Conservation (phyloP, 2,329 filamentous ascomycete species). For the Penicillium sp. region DNA sequence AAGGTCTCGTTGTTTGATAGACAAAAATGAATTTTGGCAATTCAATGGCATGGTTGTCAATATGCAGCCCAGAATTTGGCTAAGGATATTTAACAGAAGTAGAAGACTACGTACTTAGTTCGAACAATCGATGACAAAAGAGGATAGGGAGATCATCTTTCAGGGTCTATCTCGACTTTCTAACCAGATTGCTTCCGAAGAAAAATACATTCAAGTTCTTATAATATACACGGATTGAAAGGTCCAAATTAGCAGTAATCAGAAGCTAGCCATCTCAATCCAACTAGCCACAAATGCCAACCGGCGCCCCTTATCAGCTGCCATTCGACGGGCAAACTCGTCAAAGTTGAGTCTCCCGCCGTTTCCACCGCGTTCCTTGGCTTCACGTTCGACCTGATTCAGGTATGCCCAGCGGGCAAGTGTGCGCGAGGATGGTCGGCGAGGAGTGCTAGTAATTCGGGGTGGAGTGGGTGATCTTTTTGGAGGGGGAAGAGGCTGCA, state of each 20-base stretch:
- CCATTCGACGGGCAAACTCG: constrained; percentile 78
- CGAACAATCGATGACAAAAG: too few species aligned
- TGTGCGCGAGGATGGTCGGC: constrained; percentile 31
- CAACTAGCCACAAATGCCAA: constrained; percentile 84
- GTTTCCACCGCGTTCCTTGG: constrained; percentile 71
- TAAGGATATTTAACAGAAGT: too few species aligned
- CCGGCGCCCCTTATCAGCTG: constrained; percentile 64
- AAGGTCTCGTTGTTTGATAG: too few species aligned
- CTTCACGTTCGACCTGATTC: constrained; percentile 67
- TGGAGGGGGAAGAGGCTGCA: constrained; percentile 33
- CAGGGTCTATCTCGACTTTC: too few species aligned
- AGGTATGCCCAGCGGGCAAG: constrained; percentile 53
- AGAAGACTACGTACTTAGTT: too few species aligned
- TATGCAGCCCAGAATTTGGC: too few species aligned
- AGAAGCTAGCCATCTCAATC: constrained; percentile 75
- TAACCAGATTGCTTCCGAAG: neutral
- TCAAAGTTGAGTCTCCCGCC: constrained; percentile 70
- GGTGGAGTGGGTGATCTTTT: constrained; percentile 16
- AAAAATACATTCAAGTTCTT: neutral
- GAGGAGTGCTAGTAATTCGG: constrained; percentile 18
- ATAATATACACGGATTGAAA: neutral
- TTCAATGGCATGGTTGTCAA: too few species aligned
- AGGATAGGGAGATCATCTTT: too few species aligned
- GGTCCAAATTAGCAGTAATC: neutral
- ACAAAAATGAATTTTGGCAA: too few species aligned